phyloP scores from a whole-genome alignment of 1,139 yeast species.

The Saccharomyces uvarum region DNA sequence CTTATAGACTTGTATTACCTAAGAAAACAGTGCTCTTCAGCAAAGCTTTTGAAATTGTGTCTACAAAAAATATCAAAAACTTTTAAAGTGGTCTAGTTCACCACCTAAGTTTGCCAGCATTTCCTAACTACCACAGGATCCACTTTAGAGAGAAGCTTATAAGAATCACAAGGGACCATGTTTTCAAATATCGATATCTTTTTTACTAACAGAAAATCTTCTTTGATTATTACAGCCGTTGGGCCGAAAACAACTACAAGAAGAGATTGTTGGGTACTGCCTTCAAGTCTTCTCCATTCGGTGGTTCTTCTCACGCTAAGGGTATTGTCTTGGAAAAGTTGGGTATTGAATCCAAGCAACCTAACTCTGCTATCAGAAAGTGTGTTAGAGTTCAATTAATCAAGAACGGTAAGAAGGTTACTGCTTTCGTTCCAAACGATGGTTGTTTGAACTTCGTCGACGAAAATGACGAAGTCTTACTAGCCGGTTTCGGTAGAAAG shows the following conservation, averaged over 20 bases:
- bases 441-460: constrained; percentile 99
- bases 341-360: constrained; percentile 99
- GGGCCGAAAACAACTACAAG: constrained; percentile 99
- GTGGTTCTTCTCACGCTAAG: constrained; percentile 99
- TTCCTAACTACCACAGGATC: no score
- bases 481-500: constrained; percentile 99
- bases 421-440: constrained; percentile 99
- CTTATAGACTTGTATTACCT: no score
- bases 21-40: no score
- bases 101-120: no score
- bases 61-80: no score
- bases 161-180: background rate
- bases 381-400: constrained; percentile 99
- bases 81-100: no score
- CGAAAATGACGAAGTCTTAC: constrained; percentile 98
- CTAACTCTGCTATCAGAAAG: constrained; percentile 99
- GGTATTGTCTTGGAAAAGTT: constrained; percentile 99
- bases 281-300: constrained; percentile 99
- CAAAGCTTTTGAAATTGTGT: no score
- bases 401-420: constrained; percentile 99
- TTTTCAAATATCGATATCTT: background rate
- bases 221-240: constrained; percentile 47
- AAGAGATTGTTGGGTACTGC: constrained; percentile 99
- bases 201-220: background rate
- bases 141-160: no score